Evolutionary conservation across 1,284 basidiomycete species (phyloP).

Genomic region (Pyrrhoderma lamaoense): DNA sequence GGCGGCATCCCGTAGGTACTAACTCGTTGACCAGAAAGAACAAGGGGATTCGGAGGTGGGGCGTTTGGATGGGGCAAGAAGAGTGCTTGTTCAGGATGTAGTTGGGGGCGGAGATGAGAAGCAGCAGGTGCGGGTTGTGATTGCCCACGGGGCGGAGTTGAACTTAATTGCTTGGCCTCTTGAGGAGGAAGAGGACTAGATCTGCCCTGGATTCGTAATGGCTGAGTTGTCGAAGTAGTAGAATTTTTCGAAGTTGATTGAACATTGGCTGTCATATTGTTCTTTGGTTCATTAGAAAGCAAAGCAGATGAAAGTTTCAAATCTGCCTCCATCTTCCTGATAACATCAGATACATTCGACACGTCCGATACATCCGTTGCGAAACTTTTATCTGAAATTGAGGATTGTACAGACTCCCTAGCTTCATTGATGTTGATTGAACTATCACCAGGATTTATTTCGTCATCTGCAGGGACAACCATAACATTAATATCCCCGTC

Average conservation of each 20-base stretch:
- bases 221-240: slow-evolving; percentile 7
- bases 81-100: slow-evolving; percentile 24
- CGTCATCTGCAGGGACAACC: slow-evolving; percentile 9
- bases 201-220: slow-evolving; percentile 4
- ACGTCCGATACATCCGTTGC: slow-evolving; percentile 4
- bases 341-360: slow-evolving; percentile 10
- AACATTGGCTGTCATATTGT: neutral
- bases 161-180: neutral
- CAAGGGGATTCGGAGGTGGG: slow-evolving; percentile 43
- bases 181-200: neutral
- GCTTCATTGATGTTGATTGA: neutral
- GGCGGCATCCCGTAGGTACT: slow-evolving; percentile 19
- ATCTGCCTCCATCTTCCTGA: slow-evolving; percentile 14
- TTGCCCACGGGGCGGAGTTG: neutral
- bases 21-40: slow-evolving; percentile 31
- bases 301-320: neutral
- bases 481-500: slow-evolving; percentile 11
- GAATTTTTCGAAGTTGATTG: neutral
- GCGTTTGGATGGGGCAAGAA: slow-evolving; percentile 72
- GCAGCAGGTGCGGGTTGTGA: slow-evolving; percentile 14
- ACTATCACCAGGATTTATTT: neutral
- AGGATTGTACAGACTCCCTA: slow-evolving; percentile 11
- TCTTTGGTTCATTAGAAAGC: neutral
- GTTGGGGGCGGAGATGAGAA: slow-evolving; percentile 12
- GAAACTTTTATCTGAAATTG: slow-evolving; percentile 1